Percentiles rank a stretch among this genome's conserved stretches.
phyloP scores from a whole-genome alignment of 441 rosid genomes.

The Aleurites moluccanus region DNA sequence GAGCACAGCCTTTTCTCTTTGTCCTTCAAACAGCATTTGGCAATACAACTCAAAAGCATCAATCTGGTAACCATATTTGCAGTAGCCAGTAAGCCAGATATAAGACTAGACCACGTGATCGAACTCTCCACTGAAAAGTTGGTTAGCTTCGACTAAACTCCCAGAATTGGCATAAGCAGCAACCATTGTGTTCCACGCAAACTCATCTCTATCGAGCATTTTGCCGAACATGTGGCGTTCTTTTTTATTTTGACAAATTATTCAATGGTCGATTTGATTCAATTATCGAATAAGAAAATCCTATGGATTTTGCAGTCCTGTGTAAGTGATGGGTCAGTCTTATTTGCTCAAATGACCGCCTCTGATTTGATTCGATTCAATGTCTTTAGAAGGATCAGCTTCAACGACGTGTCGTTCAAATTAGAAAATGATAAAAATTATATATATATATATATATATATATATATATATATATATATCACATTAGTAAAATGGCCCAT shows the following conservation, averaged over 20 bases:
- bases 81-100: constrained; percentile 72
- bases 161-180: constrained; percentile 70
- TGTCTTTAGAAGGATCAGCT: too few species aligned
- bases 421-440: too few species aligned
- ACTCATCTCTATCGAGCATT: constrained; percentile 66
- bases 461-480: too few species aligned
- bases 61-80: constrained; percentile 39
- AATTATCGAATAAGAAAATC: constrained; percentile 29
- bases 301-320: not conserved
- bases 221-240: constrained; percentile 70
- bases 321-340: constrained; percentile 8
- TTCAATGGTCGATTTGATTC: constrained; percentile 44
- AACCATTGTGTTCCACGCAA: constrained; percentile 81
- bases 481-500: too few species aligned
- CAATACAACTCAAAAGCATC: constrained; percentile 58
- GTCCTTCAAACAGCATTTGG: constrained; percentile 64
- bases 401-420: too few species aligned
- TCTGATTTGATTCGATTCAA: too few species aligned
- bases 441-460: too few species aligned
- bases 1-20: constrained; percentile 54
- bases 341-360: not conserved
- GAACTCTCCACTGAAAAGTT: constrained; percentile 59
- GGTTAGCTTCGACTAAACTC: constrained; percentile 51
- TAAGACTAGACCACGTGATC: constrained; percentile 69
- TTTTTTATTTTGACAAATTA: constrained; percentile 48